Evolutionary conservation across 768 basidiomycete species (phyloP), one percentile per base, ranked within the genome.

Genomic region (Psilocybe tampanensis): DNA sequence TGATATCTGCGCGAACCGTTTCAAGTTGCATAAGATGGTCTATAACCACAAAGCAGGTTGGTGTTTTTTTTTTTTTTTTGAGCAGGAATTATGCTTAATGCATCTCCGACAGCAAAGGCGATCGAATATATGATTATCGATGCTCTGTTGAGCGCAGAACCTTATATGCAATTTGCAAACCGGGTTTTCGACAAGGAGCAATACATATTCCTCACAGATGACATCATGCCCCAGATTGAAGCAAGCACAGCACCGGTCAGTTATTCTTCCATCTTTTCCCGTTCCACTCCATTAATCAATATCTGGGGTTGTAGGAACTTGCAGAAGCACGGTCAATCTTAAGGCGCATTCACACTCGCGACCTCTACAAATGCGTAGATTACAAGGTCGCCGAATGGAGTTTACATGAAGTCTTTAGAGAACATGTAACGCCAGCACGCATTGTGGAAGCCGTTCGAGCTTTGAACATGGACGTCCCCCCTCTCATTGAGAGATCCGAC

Each of bases 41-140:
- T 94, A 94, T 61, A 86, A 84, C 58, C 92, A 94, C 69, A 92
- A 92, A 44, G 32, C 58, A 26, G 58, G 58, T 54, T 11, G 2
- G 19, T 24, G 8, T 3, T 21, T 42, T 15, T 8, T 5, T 18
- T 21, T 26, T n/a, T 21, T 42, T 15, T 8, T 5, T 18, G n/a
- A 24, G 7, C 2, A 3, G 17, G 7, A 18, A 11, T 17, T 22
- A 36, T 18, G 24, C 33, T 15, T 26, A 22, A 41, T 17, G 4
- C 43, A 21, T 67, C 84, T 22, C 19, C 57, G 22, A 44, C 66
- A 89, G 90, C 89, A 2, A 88, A 82, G 61, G 85, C 89, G 0
- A 87, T 93, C 49, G 92, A 92, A 68, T 83, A 87, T 64, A 94
- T 94, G 92, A 75, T 94, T n/a, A 78, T 91, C 13, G 92, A 94